A percentile compares a stretch with the other conserved stretches of the same genome.
phyloP scores from a whole-genome alignment of 441 rosid genomes.

The Arabidopsis lyrata region DNA sequence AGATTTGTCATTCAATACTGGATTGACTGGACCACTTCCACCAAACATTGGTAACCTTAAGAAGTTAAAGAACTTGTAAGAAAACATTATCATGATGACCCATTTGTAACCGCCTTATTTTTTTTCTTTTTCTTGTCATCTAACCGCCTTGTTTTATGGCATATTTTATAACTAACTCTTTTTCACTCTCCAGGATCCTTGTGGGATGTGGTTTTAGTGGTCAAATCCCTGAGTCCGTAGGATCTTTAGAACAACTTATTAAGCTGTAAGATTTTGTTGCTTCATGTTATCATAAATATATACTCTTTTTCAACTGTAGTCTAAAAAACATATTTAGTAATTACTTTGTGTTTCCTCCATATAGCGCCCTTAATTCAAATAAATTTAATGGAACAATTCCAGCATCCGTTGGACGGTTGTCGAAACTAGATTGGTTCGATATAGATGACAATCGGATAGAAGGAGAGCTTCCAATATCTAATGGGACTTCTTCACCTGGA shows the following conservation, averaged over 20 bases:
- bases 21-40: constrained; percentile 71
- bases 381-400: not conserved
- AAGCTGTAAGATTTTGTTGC: constrained; percentile 61
- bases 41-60: constrained; percentile 58
- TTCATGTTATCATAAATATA: not conserved
- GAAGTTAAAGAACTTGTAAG: constrained; percentile 76
- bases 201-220: constrained; percentile 80
- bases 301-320: not conserved
- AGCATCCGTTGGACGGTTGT: not conserved
- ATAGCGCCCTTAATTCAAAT: not conserved
- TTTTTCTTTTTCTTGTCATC: too few species aligned
- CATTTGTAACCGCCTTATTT: not conserved
- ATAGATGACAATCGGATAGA: not conserved
- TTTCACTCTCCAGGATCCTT: constrained; percentile 54
- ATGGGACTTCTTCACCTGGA: not conserved
- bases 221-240: constrained; percentile 69
- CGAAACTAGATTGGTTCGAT: not conserved
- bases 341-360: not conserved
- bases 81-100: constrained; percentile 6
- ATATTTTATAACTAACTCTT: constrained; percentile 4
- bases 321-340: not conserved
- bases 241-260: constrained; percentile 51
- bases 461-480: not conserved
- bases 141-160: not conserved
- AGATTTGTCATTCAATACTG: constrained; percentile 75